These are phyloP conservation scores for Pestalotiopsis sp. DNA, from an alignment of 2,329 filamentous ascomycete species.

Conservation along the genomic window DNA sequence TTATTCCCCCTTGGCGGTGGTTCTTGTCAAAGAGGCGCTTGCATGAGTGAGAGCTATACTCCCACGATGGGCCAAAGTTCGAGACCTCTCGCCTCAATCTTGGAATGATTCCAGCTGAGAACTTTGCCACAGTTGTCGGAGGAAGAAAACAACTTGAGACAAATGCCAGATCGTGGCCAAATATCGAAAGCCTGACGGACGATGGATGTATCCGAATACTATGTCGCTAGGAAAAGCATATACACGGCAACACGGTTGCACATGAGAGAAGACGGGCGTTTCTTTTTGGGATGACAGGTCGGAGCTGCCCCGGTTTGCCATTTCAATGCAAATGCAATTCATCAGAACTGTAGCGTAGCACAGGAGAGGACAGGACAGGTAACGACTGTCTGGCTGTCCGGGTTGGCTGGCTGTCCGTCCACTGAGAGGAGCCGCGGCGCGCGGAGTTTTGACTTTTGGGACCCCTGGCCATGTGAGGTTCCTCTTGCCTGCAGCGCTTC, in stretches of 20 bases:
- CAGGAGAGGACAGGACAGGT: background rate
- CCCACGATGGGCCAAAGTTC: background rate
- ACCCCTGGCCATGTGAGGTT: slow-evolving; percentile 9
- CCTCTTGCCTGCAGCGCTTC: background rate
- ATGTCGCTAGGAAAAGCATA: background rate
- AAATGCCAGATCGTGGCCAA: background rate
- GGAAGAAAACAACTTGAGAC: background rate
- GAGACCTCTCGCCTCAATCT: background rate
- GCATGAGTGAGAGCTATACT: background rate
- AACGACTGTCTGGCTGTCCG: background rate
- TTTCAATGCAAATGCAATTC: background rate
- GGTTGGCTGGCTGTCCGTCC: background rate
- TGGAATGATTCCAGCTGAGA: background rate
- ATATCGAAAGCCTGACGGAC: background rate
- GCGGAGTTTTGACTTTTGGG: background rate
- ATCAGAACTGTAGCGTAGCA: background rate
- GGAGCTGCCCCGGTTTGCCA: background rate
- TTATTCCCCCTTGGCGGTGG: background rate
- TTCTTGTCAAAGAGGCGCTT: background rate
- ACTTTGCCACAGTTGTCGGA: background rate
- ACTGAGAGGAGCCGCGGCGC: background rate
- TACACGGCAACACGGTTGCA: background rate
- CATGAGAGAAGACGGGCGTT: background rate
- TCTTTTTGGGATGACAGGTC: background rate
- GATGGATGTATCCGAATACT: background rate